These are phyloP conservation scores for Globisporangium parvum DNA, from an alignment of 352 stramenopile genomes.

Conservation along the genomic window DNA sequence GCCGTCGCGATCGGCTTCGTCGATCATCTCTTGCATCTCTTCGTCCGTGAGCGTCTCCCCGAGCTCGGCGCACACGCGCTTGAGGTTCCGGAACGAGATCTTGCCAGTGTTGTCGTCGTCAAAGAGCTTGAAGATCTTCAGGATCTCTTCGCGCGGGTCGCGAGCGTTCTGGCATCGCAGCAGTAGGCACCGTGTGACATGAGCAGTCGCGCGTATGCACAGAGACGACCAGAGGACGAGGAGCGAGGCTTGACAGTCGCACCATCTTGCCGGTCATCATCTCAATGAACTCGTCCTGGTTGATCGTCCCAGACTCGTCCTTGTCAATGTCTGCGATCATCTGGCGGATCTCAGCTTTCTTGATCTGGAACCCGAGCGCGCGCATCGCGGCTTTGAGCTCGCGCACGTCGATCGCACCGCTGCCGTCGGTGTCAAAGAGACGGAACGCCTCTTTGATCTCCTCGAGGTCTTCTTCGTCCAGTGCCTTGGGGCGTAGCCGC, in stretches of 20 bases:
- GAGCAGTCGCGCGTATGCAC: neutral
- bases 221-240: neutral
- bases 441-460: conserved; percentile 94
- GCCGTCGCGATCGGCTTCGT: conserved; percentile 91
- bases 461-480: conserved; percentile 91
- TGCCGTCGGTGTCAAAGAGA: conserved; percentile 91
- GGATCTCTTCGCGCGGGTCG: conserved; percentile 88
- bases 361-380: conserved; percentile 91
- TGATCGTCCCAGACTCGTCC: conserved; percentile 83
- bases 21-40: conserved; percentile 93
- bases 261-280: conserved; percentile 94
- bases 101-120: conserved; percentile 93
- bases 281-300: conserved; percentile 93
- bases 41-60: conserved; percentile 65
- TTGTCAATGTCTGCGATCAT: conserved; percentile 94
- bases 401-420: conserved; percentile 86
- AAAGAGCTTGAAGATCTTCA: conserved; percentile 95
- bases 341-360: conserved; percentile 90
- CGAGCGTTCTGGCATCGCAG: conserved; percentile 45
- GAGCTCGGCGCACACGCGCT: conserved; percentile 87
- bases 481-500: conserved; percentile 16
- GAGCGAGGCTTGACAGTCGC: neutral
- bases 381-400: conserved; percentile 94
- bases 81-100: conserved; percentile 94
- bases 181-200: neutral